These are phyloP conservation scores for Dendrobium chrysotoxum DNA, from an alignment of 106 monocot species.

Conservation along the genomic window DNA sequence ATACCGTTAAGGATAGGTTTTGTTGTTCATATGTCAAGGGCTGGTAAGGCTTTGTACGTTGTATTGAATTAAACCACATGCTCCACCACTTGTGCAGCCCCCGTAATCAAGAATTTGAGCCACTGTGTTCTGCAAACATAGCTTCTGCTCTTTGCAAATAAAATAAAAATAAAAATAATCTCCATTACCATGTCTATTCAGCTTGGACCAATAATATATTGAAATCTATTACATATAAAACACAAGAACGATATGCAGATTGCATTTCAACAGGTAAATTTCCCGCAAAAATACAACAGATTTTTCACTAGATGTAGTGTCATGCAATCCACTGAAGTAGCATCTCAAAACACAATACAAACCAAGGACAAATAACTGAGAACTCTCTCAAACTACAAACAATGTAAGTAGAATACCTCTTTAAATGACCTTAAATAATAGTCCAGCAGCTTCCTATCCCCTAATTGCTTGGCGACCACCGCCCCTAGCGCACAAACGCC, in stretches of 20 bases:
- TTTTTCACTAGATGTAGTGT: background rate
- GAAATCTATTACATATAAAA: background rate
- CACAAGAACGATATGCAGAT: background rate
- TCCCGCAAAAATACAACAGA: no score
- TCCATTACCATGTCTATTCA: background rate
- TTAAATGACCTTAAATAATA: slow-evolving; percentile 69
- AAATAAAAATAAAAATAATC: background rate
- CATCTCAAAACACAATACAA: background rate
- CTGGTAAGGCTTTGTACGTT: no score
- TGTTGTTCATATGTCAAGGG: no score
- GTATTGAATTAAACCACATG: no score
- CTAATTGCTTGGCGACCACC: slow-evolving; percentile 45
- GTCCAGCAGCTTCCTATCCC: slow-evolving; percentile 40
- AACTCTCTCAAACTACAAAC: background rate
- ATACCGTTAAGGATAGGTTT: no score
- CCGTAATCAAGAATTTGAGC: background rate
- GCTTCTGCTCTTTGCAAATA: no score
- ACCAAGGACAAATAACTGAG: background rate
- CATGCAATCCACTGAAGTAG: background rate
- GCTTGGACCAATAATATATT: background rate
- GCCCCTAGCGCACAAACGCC: slow-evolving; percentile 94
- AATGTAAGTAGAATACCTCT: slow-evolving; percentile 32
- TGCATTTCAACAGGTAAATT: background rate
- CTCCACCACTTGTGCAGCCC: background rate
- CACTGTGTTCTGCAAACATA: no score